Conservation (phyloP, 73 alveolate genomes). For the Paramecium primaurelia region DNA sequence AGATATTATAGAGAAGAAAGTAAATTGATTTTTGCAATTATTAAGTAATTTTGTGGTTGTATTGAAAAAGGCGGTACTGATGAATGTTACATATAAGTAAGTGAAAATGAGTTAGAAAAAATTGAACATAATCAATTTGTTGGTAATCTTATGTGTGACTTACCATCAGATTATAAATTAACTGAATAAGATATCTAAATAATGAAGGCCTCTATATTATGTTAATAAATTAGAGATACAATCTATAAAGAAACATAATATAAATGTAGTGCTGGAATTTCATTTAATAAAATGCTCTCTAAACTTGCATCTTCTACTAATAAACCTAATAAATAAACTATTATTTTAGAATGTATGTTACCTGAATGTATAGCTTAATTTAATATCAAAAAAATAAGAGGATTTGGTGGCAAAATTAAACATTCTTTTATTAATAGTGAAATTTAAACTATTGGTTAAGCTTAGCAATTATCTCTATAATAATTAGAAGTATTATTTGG, state of each 20-base stretch:
- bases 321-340: background rate
- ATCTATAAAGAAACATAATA: background rate
- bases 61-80: conserved; percentile 10
- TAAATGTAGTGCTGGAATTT: background rate
- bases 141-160: background rate
- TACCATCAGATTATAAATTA: background rate
- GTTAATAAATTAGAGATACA: background rate
- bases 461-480: background rate
- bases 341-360: background rate
- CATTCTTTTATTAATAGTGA: background rate
- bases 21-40: background rate
- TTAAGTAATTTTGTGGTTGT: background rate
- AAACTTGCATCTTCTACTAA: background rate
- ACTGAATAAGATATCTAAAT: background rate
- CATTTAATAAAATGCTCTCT: background rate
- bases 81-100: background rate
- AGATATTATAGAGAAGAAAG: background rate
- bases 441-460: background rate
- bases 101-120: background rate
- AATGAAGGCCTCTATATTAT: background rate
- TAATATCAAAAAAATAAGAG: background rate
- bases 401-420: background rate
- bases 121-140: background rate
- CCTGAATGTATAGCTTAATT: background rate
- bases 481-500: background rate